Conservation (phyloP, 768 basidiomycete genomes). For the Mycena floridula region DNA sequence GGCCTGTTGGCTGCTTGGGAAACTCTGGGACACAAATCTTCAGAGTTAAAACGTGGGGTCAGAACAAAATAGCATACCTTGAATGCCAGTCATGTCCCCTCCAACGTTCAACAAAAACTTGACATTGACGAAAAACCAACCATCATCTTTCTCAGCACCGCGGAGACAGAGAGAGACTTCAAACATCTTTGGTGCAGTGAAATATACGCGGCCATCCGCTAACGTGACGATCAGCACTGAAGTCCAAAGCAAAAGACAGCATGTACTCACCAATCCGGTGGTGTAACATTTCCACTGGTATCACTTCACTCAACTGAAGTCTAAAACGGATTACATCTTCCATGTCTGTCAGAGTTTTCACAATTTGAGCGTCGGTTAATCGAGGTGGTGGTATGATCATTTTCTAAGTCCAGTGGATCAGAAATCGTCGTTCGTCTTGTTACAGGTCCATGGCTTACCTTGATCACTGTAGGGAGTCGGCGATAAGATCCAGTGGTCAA, state of each 20-base stretch:
- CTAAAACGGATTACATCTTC: constrained; percentile 77
- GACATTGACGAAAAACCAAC: constrained; percentile 83
- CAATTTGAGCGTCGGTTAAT: constrained; percentile 60
- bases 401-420: constrained; percentile 45
- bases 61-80: constrained; percentile 39
- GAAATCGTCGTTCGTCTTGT: constrained; percentile 5
- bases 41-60: neutral
- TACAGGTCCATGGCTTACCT: constrained; percentile 40
- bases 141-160: constrained; percentile 61
- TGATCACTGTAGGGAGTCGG: constrained; percentile 74
- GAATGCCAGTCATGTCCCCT: constrained; percentile 65
- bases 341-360: constrained; percentile 61
- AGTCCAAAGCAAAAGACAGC: neutral
- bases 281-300: constrained; percentile 76
- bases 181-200: constrained; percentile 67
- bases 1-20: constrained; percentile 57
- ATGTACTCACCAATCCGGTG: constrained; percentile 53
- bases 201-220: constrained; percentile 78
- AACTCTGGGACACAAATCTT: constrained; percentile 49
- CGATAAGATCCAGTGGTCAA: constrained; percentile 83
- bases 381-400: constrained; percentile 57
- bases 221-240: constrained; percentile 1
- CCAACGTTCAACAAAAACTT: constrained; percentile 71
- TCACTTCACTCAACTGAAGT: constrained; percentile 68
- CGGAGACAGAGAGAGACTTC: constrained; percentile 68